Percentiles rank a stretch among this genome's conserved stretches.
phyloP scores from a whole-genome alignment of 2,329 filamentous ascomycete genomes.

The Acephala macrosclerotiorum region DNA sequence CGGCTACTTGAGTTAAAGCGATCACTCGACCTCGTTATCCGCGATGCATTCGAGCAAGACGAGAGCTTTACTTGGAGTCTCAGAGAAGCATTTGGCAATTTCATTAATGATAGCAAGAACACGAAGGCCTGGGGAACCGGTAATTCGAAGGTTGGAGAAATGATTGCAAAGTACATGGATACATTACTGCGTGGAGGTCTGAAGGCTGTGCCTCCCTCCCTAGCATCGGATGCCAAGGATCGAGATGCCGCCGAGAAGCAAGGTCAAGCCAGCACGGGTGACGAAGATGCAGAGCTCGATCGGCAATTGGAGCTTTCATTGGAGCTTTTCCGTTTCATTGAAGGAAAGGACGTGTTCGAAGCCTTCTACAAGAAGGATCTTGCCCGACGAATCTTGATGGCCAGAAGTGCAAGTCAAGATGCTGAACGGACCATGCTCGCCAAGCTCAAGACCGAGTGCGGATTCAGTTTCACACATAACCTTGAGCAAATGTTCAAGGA shows the following conservation, averaged over 20 bases:
- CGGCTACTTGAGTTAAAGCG: slow-evolving; percentile 83
- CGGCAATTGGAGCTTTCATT: slow-evolving; percentile 91
- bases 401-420: slow-evolving; percentile 90
- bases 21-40: slow-evolving; percentile 78
- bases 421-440: slow-evolving; percentile 95
- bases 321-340: slow-evolving; percentile 94
- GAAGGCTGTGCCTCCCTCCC: slow-evolving; percentile 77
- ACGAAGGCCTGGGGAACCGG: slow-evolving; percentile 77
- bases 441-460: slow-evolving; percentile 91
- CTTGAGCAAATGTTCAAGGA: slow-evolving; percentile 99
- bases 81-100: slow-evolving; percentile 84
- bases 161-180: slow-evolving; percentile 98
- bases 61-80: slow-evolving; percentile 80
- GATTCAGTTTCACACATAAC: slow-evolving; percentile 93
- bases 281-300: slow-evolving; percentile 92
- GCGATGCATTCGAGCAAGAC: slow-evolving; percentile 78
- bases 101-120: slow-evolving; percentile 89
- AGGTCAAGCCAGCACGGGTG: slow-evolving; percentile 72
- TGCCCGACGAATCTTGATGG: slow-evolving; percentile 88
- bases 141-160: slow-evolving; percentile 94
- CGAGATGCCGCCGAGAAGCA: slow-evolving; percentile 63
- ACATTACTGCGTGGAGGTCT: slow-evolving; percentile 85
- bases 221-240: slow-evolving; percentile 69
- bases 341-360: slow-evolving; percentile 97
- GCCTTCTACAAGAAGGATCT: slow-evolving; percentile 99